Evolutionary conservation across 225 moss, liverwort and hornwort species (phyloP).

Genomic region (Asterella californica): DNA sequence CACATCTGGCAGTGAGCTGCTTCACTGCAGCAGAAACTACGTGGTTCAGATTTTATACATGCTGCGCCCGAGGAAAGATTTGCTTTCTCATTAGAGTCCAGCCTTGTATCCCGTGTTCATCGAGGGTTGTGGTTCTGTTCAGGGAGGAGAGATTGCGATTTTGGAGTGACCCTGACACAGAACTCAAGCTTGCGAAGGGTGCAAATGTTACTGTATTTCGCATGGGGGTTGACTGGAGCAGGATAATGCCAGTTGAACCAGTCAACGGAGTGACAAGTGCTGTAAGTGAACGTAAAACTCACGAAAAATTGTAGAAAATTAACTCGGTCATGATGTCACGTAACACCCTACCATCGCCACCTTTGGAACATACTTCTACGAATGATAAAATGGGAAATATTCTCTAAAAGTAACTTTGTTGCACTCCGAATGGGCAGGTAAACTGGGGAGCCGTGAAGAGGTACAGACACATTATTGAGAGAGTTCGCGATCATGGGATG

Average conservation of each 20-base stretch:
- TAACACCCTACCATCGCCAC: not conserved
- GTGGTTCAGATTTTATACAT: not conserved
- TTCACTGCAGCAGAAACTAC: not conserved
- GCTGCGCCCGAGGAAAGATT: not conserved
- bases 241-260: constrained; percentile 91
- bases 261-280: constrained; percentile 59
- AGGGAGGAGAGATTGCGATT: constrained; percentile 95
- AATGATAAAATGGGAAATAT: not conserved
- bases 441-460: constrained; percentile 82
- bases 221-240: constrained; percentile 98
- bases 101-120: not conserved
- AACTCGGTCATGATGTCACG: not conserved
- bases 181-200: constrained; percentile 78
- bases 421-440: constrained; percentile 42
- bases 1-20: not conserved
- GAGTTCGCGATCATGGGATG: constrained; percentile 77
- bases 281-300: constrained; percentile 45
- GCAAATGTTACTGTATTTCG: constrained; percentile 79
- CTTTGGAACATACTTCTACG: too few relatives aligned
- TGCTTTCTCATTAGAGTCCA: not conserved
- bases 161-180: constrained; percentile 92
- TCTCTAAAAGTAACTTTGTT: not conserved
- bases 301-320: not conserved
- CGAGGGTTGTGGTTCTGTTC: not conserved
- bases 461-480: constrained; percentile 76